Evolutionary conservation across 75 land plant species (phyloP).

Genomic region (Picea glauca): DNA sequence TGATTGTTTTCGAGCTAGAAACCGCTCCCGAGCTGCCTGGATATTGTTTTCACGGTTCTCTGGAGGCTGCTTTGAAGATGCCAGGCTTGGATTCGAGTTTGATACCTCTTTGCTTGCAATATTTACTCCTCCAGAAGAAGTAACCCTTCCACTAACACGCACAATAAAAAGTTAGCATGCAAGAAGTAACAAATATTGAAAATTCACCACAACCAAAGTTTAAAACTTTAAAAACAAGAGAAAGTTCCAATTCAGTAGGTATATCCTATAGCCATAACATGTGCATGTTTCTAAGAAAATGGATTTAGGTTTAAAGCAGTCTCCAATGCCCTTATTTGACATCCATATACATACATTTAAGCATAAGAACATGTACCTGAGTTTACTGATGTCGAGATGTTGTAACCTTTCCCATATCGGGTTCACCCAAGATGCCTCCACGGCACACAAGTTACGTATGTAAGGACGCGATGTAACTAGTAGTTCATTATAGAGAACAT

Average conservation of each 20-base stretch:
- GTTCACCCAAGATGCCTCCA: slow-evolving; percentile 76
- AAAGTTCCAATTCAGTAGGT: neutral
- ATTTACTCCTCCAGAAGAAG: neutral
- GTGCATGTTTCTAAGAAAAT: neutral
- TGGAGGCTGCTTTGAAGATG: neutral
- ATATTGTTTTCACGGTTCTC: slow-evolving; percentile 41
- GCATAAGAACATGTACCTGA: slow-evolving; percentile 45
- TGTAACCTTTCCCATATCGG: slow-evolving; percentile 77
- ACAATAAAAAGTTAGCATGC: slow-evolving; percentile 2
- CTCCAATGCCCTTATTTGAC: too few relatives aligned
- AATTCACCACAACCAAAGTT: neutral
- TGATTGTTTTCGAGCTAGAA: slow-evolving; percentile 68
- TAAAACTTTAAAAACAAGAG: neutral
- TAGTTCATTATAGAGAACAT: slow-evolving; percentile 93
- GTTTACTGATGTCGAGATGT: slow-evolving; percentile 51
- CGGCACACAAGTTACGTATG: slow-evolving; percentile 82
- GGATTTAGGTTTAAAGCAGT: too few relatives aligned
- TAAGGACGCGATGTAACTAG: slow-evolving; percentile 77
- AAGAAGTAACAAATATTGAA: neutral
- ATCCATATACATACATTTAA: too few relatives aligned
- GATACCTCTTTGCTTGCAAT: neutral
- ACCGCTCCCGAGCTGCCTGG: slow-evolving; percentile 90
- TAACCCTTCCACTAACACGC: slow-evolving; percentile 45
- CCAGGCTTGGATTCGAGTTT: slow-evolving; percentile 18
- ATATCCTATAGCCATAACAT: neutral